phyloP scores from a whole-genome alignment of 108 stramenopile species.

The Skeletonema menzelii region DNA sequence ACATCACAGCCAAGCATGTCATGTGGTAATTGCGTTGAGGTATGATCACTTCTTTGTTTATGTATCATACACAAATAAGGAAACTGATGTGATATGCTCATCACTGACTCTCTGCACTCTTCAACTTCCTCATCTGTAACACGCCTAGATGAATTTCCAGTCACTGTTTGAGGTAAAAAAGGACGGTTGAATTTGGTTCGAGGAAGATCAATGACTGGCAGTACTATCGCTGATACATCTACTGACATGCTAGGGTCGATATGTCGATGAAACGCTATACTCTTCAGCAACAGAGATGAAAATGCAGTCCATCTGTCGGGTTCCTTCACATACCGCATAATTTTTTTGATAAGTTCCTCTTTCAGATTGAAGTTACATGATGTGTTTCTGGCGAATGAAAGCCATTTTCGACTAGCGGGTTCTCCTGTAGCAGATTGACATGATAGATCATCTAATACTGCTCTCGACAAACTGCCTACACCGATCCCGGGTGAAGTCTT shows the following conservation, averaged over 20 bases:
- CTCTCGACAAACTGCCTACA: background rate
- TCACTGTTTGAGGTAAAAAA: constrained; percentile 50
- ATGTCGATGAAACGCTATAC: constrained; percentile 53
- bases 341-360: constrained; percentile 5
- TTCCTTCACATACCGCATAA: constrained; percentile 46
- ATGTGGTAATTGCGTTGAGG: background rate
- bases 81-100: constrained; percentile 82
- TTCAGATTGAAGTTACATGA: background rate
- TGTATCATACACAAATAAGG: constrained; percentile 72
- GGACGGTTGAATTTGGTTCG: constrained; percentile 71
- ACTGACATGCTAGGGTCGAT: background rate
- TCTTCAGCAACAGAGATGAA: constrained; percentile 69
- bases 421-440: background rate
- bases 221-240: background rate
- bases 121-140: background rate
- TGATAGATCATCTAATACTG: background rate
- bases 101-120: constrained; percentile 33
- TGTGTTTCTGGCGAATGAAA: background rate
- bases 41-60: background rate
- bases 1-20: constrained; percentile 65
- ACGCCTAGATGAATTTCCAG: background rate
- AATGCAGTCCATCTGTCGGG: constrained; percentile 62
- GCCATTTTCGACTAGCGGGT: background rate
- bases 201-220: constrained; percentile 58
- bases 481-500: background rate